Conservation (phyloP, 768 basidiomycete genomes). For the Mycena floridula region DNA sequence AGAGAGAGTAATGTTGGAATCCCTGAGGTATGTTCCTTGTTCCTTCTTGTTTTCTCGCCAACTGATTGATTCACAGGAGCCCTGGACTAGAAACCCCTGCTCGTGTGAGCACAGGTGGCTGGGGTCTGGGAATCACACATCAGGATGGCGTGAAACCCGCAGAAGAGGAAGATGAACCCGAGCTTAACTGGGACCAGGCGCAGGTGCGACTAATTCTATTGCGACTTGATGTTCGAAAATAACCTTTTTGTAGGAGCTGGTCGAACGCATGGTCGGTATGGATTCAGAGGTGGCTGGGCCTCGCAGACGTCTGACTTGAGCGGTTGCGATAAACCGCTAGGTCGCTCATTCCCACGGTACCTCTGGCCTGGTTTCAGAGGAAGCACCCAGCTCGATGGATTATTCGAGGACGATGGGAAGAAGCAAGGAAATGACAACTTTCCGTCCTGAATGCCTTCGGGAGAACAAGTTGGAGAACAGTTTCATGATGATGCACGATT, state of each 20-base stretch:
- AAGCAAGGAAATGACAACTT: no score
- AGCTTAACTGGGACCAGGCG: conserved; percentile 65
- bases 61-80: conserved; percentile 31
- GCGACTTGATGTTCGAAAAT: not conserved
- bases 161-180: conserved; percentile 63
- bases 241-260: conserved; percentile 40
- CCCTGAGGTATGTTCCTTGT: conserved; percentile 30
- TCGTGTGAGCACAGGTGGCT: conserved; percentile 59
- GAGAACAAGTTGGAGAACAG: no score
- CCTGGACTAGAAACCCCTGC: conserved; percentile 38
- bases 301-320: no score
- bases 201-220: conserved; percentile 36
- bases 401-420: no score
- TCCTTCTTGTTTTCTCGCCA: conserved; percentile 1
- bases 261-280: conserved; percentile 57
- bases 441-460: no score
- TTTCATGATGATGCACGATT: no score
- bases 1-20: conserved; percentile 53
- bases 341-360: no score
- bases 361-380: no score
- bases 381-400: no score
- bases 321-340: no score
- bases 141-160: conserved; percentile 39
- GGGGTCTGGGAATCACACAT: conserved; percentile 64
- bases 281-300: no score